Conservation (phyloP, 2,329 filamentous ascomycete genomes). For the Diplodia sapinea region DNA sequence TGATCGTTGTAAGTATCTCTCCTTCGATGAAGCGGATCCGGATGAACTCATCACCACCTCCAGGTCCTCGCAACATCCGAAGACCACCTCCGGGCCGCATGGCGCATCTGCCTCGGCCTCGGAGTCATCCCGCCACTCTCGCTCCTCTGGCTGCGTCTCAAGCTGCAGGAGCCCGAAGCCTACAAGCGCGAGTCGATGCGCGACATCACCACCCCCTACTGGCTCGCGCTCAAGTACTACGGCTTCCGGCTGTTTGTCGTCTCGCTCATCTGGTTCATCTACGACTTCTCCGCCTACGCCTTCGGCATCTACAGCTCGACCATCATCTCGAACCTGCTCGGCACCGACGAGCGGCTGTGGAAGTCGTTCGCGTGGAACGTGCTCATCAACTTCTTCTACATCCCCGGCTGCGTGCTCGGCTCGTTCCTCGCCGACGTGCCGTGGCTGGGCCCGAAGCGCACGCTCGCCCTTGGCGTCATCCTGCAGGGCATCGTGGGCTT, state of each 20-base stretch:
- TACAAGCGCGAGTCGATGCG: constrained; percentile 59
- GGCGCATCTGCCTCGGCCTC: constrained; percentile 77
- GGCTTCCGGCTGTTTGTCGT: constrained; percentile 62
- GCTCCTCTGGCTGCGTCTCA: constrained; percentile 63
- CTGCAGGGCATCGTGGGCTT: constrained; percentile 81
- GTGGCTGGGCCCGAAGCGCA: constrained; percentile 76
- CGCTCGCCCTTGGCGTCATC: constrained; percentile 72
- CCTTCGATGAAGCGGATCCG: not conserved
- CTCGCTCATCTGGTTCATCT: constrained; percentile 62
- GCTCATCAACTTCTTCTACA: constrained; percentile 85
- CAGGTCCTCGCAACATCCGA: constrained; percentile 61
- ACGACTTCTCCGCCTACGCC: constrained; percentile 78
- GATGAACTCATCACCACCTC: not conserved
- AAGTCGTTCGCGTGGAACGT: constrained; percentile 87
- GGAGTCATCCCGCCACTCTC: constrained; percentile 55
- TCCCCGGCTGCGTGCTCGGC: constrained; percentile 80
- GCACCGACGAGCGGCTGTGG: constrained; percentile 67
- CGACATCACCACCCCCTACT: constrained; percentile 50
- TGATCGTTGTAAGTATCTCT: constrained; percentile 58
- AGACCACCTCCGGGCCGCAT: constrained; percentile 73
- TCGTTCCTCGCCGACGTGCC: constrained; percentile 72
- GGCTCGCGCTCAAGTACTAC: constrained; percentile 59
- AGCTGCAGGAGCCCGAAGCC: constrained; percentile 59
- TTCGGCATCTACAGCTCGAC: constrained; percentile 84
- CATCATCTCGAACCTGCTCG: constrained; percentile 72